Evolutionary conservation across 495 filamentous ascomycete genomes (phyloP).

Genomic region (Xylaria grammica): DNA sequence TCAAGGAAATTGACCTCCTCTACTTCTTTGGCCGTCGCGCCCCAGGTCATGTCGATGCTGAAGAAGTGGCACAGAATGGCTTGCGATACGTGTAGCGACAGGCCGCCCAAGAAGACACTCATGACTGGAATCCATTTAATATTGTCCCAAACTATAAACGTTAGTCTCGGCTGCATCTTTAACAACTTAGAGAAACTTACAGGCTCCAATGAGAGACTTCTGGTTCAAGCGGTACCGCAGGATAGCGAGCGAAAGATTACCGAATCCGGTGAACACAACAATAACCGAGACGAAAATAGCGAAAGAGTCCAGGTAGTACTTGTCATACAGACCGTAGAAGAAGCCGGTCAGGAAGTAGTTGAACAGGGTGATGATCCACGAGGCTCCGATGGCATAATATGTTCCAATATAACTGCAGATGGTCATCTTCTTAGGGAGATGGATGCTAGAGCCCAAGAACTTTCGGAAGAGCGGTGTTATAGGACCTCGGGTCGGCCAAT

Average conservation of each 20-base stretch:
- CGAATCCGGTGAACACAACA: conserved; percentile 62
- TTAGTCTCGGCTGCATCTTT: conserved; percentile 28
- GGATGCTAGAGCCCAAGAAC: conserved; percentile 65
- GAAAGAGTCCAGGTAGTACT: conserved; percentile 67
- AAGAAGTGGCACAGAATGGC: conserved; percentile 67
- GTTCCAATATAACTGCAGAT: conserved; percentile 78
- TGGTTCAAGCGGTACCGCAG: conserved; percentile 59
- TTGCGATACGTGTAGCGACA: conserved; percentile 66
- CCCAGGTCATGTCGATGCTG: conserved; percentile 67
- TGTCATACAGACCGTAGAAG: conserved; percentile 62
- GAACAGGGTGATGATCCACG: conserved; percentile 66
- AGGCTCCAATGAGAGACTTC: conserved; percentile 40
- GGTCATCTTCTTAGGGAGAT: conserved; percentile 68
- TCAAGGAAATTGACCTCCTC: conserved; percentile 65
- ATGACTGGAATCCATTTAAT: conserved; percentile 69
- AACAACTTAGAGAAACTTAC: conserved; percentile 33
- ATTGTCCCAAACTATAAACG: conserved; percentile 57
- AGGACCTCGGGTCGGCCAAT: conserved; percentile 61
- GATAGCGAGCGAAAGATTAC: conserved; percentile 57
- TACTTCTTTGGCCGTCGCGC: conserved; percentile 66
- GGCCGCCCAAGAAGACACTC: conserved; percentile 66
- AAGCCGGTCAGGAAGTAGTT: conserved; percentile 71
- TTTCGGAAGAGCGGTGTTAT: conserved; percentile 69
- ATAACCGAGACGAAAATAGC: conserved; percentile 62
- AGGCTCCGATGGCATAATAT: conserved; percentile 73